phyloP scores from a whole-genome alignment of 2,329 filamentous ascomycete genomes.

The Penicillium corylophilum region DNA sequence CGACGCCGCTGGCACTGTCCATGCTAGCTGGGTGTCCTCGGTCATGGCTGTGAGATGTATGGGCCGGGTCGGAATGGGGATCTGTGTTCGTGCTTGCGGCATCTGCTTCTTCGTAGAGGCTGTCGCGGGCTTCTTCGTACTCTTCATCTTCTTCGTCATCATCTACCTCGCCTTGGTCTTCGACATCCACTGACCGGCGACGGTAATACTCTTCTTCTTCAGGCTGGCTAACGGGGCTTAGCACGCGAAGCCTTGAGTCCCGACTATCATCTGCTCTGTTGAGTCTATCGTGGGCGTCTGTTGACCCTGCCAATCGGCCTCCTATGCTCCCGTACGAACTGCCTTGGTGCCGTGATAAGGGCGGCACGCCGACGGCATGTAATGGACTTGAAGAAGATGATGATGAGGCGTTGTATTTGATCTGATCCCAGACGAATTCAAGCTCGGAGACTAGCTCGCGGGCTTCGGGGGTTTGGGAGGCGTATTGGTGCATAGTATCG shows the following conservation, averaged over 20 bases:
- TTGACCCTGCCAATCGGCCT: constrained; percentile 35
- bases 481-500: constrained; percentile 95
- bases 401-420: constrained; percentile 76
- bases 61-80: constrained; percentile 24
- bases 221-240: constrained; percentile 83
- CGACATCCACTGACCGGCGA: constrained; percentile 38
- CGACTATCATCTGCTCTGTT: constrained; percentile 25
- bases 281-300: constrained; percentile 34
- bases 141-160: constrained; percentile 40
- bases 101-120: constrained; percentile 35
- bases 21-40: constrained; percentile 6
- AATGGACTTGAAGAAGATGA: constrained; percentile 49
- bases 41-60: constrained; percentile 41
- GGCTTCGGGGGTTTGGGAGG: constrained; percentile 75
- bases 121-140: constrained; percentile 38
- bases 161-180: constrained; percentile 39
- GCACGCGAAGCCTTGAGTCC: constrained; percentile 64
- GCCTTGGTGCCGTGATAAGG: constrained; percentile 32
- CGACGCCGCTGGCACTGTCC: constrained; percentile 34
- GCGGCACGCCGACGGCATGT: constrained; percentile 30
- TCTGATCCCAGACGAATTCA: constrained; percentile 99
- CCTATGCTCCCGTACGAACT: constrained; percentile 37
- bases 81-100: constrained; percentile 41
- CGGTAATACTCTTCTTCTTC: constrained; percentile 52
- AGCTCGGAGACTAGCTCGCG: constrained; percentile 86